Percentiles rank a stretch among this genome's conserved stretches.
These are phyloP conservation scores for Saturnispora sanitii DNA, from an alignment of 805 yeast genomes.

Conservation along the genomic window DNA sequence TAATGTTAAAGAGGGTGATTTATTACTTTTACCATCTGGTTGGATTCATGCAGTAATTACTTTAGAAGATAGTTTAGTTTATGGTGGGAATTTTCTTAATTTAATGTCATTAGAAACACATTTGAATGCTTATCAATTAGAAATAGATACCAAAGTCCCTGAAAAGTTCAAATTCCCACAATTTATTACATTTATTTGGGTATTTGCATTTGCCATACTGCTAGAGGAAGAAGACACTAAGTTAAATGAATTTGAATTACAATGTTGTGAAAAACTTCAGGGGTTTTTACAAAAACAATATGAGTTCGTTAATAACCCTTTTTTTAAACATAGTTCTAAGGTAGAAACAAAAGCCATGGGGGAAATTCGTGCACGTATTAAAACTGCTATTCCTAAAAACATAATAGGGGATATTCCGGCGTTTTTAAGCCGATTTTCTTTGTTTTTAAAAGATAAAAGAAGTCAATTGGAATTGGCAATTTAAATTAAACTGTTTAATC, in stretches of 20 bases:
- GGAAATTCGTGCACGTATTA: conserved; percentile 28
- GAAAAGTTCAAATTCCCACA: conserved; percentile 69
- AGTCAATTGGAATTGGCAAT: too few species aligned
- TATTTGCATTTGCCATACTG: conserved; percentile 38
- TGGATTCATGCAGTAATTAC: conserved; percentile 91
- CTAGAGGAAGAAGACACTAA: background rate
- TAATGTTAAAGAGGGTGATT: conserved; percentile 47
- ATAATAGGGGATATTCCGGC: conserved; percentile 8
- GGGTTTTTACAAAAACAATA: conserved; percentile 16
- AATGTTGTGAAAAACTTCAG: conserved; percentile 16
- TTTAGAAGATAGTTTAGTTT: conserved; percentile 66
- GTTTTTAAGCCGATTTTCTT: background rate
- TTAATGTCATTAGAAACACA: conserved; percentile 54
- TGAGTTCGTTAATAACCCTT: background rate
- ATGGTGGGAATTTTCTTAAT: conserved; percentile 84
- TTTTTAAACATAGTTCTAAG: background rate
- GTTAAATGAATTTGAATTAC: conserved; percentile 13
- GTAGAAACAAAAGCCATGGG: background rate
- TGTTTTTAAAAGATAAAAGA: background rate
- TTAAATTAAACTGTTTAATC: too few species aligned
- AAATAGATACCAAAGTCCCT: conserved; percentile 61
- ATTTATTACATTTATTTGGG: conserved; percentile 63
- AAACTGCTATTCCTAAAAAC: conserved; percentile 26
- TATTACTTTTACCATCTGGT: conserved; percentile 78
- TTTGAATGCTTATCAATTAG: conserved; percentile 50